Evolutionary conservation across 306 rosid genomes (phyloP).

Genomic region (Medicago arabica): DNA sequence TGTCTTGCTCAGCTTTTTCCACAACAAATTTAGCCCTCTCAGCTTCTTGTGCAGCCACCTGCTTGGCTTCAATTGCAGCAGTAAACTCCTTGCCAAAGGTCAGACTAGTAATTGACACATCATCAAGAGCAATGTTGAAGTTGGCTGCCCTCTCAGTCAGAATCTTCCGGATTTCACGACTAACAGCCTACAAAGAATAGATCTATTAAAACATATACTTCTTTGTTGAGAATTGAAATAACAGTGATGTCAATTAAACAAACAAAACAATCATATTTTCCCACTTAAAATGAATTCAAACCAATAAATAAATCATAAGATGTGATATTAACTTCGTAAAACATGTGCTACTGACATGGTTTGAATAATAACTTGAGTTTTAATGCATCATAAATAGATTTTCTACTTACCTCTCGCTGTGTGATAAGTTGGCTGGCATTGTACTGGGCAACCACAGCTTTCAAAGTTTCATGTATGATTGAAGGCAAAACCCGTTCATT

Average conservation of each 20-base stretch:
- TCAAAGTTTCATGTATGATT: conserved; percentile 85
- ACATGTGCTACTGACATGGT: neutral
- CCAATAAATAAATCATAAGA: neutral
- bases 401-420: conserved; percentile 78
- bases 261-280: conserved; percentile 2
- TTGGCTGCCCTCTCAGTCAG: conserved; percentile 83
- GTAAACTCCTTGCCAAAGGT: conserved; percentile 90
- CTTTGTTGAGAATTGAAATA: neutral
- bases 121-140: conserved; percentile 88
- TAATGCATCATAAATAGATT: conserved; percentile 27
- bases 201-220: conserved; percentile 3
- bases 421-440: conserved; percentile 94
- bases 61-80: conserved; percentile 95
- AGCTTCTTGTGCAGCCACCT: conserved; percentile 96
- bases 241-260: neutral
- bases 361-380: conserved; percentile 21
- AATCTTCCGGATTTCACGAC: conserved; percentile 83
- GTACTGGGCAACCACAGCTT: conserved; percentile 90
- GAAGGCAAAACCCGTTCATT: conserved; percentile 80
- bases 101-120: conserved; percentile 79
- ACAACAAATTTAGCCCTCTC: conserved; percentile 94
- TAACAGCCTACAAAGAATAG: conserved; percentile 65
- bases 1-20: conserved; percentile 94
- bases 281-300: neutral
- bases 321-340: neutral